Evolutionary conservation across 2,329 filamentous ascomycete species (phyloP).

Genomic region (Paracorniculantispora psalliotae): DNA sequence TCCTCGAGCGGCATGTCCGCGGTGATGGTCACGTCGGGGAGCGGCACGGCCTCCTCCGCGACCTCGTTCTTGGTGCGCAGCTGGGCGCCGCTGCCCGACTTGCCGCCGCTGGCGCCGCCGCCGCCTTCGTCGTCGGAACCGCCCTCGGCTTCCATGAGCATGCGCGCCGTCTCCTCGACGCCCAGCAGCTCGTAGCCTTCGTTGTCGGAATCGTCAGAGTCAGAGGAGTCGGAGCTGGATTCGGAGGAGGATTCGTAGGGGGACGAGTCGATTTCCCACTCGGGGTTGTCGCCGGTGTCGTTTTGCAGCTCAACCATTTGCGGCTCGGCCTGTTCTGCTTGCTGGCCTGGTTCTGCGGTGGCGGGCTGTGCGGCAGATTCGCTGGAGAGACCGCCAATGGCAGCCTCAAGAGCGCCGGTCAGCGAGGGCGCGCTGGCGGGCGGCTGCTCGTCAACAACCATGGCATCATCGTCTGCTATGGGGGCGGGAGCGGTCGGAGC

Average conservation of each 20-base stretch:
- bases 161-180: slow-evolving; percentile 75
- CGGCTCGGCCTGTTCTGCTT: background rate
- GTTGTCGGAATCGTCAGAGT: slow-evolving; percentile 53
- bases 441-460: slow-evolving; percentile 29
- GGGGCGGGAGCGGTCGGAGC: background rate
- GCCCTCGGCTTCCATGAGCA: slow-evolving; percentile 78
- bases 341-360: background rate
- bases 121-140: slow-evolving; percentile 74
- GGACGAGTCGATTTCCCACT: slow-evolving; percentile 81
- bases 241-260: slow-evolving; percentile 64
- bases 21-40: slow-evolving; percentile 74
- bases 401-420: slow-evolving; percentile 40
- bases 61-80: slow-evolving; percentile 81
- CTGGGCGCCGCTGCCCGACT: slow-evolving; percentile 36
- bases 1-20: slow-evolving; percentile 70
- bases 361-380: slow-evolving; percentile 6
- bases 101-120: slow-evolving; percentile 38
- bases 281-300: slow-evolving; percentile 49
- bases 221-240: slow-evolving; percentile 65
- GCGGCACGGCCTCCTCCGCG: slow-evolving; percentile 57
- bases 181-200: slow-evolving; percentile 69
- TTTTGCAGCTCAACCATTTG: slow-evolving; percentile 22
- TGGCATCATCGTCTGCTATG: slow-evolving; percentile 24
- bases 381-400: slow-evolving; percentile 33
- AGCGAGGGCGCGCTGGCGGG: slow-evolving; percentile 33